These are phyloP conservation scores for Hypholoma fasciculare DNA, from an alignment of 768 basidiomycete genomes.

Conservation along the genomic window DNA sequence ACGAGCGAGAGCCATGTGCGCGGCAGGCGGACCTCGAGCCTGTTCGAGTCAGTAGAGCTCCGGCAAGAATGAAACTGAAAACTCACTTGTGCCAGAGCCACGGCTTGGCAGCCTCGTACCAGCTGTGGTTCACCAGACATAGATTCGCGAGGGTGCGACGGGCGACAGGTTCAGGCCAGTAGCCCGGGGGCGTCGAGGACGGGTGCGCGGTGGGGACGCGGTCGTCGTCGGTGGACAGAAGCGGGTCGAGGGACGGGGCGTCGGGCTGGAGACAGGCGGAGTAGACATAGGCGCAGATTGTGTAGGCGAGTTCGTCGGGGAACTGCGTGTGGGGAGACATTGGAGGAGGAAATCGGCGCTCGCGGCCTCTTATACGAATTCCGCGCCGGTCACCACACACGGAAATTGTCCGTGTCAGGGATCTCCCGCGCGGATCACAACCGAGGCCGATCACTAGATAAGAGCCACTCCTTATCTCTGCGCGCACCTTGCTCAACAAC, in stretches of 20 bases:
- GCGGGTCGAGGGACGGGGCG: constrained; percentile 69
- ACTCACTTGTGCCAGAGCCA: constrained; percentile 79
- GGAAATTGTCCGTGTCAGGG: neutral
- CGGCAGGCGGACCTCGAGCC: constrained; percentile 79
- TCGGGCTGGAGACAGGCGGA: constrained; percentile 57
- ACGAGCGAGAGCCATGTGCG: constrained; percentile 83
- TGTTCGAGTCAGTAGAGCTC: constrained; percentile 12
- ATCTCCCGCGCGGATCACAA: constrained; percentile 5
- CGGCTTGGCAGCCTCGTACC: constrained; percentile 83
- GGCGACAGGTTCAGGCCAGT: constrained; percentile 67
- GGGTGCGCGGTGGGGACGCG: constrained; percentile 63
- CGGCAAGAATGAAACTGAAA: constrained; percentile 1
- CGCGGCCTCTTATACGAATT: constrained; percentile 10
- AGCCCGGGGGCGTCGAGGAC: constrained; percentile 69
- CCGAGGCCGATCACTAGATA: constrained; percentile 3
- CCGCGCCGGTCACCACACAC: constrained; percentile 1
- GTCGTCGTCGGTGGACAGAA: constrained; percentile 43
- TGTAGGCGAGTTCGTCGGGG: constrained; percentile 71
- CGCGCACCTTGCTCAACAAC: neutral
- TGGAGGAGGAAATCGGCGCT: neutral
- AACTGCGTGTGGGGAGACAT: constrained; percentile 38
- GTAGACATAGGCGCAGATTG: constrained; percentile 75
- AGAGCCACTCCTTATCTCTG: constrained; percentile 1
- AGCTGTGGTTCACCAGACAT: constrained; percentile 75
- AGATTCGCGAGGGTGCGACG: constrained; percentile 69